A percentile compares a stretch with the other conserved stretches of the same genome.
phyloP scores from a whole-genome alignment of 805 yeast species.

The Yarrowia sp. region DNA sequence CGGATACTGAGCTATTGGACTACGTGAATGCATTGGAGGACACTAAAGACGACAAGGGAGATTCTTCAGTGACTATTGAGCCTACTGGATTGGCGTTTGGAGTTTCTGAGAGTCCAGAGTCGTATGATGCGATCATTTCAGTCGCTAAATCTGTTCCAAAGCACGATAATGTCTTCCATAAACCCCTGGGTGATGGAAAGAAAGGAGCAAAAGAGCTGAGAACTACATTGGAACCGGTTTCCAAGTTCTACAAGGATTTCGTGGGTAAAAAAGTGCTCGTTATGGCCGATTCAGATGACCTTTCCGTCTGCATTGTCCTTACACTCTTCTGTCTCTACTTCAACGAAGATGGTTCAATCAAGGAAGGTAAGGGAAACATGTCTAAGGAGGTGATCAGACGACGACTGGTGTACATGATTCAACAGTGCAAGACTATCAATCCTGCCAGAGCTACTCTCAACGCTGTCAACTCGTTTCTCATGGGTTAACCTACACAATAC shows the following conservation, averaged over 20 bases:
- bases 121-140: slow-evolving; percentile 7
- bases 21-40: slow-evolving; percentile 13
- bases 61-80: neutral
- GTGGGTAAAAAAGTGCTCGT: slow-evolving; percentile 52
- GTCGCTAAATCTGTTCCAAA: neutral
- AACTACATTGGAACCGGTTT: slow-evolving; percentile 55
- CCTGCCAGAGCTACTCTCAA: slow-evolving; percentile 82
- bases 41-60: neutral
- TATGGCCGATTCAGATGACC: slow-evolving; percentile 67
- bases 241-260: slow-evolving; percentile 44
- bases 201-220: slow-evolving; percentile 72
- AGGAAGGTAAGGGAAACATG: slow-evolving; percentile 40
- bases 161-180: neutral
- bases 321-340: slow-evolving; percentile 59
- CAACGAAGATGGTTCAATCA: slow-evolving; percentile 52
- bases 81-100: slow-evolving; percentile 10
- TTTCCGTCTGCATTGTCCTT: slow-evolving; percentile 67
- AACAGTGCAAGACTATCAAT: slow-evolving; percentile 58
- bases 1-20: slow-evolving; percentile 49
- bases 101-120: neutral
- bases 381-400: slow-evolving; percentile 61
- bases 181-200: slow-evolving; percentile 53
- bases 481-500: slow-evolving; percentile 50
- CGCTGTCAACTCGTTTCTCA: slow-evolving; percentile 65
- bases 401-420: slow-evolving; percentile 60